Evolutionary conservation across 306 rosid genomes (phyloP).

Genomic region (Corylus heterophylla): DNA sequence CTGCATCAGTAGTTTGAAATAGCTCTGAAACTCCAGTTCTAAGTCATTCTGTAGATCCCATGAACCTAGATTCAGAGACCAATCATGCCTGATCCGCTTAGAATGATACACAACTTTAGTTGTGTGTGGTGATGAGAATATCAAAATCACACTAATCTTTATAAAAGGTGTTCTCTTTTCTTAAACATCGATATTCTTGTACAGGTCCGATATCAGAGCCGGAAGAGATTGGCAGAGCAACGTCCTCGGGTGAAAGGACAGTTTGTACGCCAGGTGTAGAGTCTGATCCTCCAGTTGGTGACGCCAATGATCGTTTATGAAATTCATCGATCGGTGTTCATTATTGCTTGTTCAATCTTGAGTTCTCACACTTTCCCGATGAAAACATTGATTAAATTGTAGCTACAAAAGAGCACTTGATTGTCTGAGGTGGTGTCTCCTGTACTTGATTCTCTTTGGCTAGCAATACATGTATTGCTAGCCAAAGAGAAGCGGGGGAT

Average conservation of each 20-base stretch:
- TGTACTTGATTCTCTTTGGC: not conserved
- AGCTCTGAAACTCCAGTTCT: constrained; percentile 6
- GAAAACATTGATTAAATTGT: constrained; percentile 11
- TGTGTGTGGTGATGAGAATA: not conserved
- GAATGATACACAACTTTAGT: not conserved
- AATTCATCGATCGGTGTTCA: constrained; percentile 14
- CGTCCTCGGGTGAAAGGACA: constrained; percentile 74
- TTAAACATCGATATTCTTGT: constrained; percentile 9
- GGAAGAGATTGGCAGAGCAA: constrained; percentile 69
- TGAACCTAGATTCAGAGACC: not conserved
- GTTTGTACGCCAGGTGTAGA: constrained; percentile 53
- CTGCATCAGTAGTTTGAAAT: not conserved
- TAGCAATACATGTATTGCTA: constrained; percentile 23
- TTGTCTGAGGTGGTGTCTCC: constrained; percentile 28
- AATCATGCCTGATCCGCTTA: constrained; percentile 7
- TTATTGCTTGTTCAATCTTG: constrained; percentile 8
- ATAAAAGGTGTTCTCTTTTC: not conserved
- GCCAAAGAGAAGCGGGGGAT: constrained; percentile 14
- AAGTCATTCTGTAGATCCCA: not conserved
- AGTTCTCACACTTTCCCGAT: constrained; percentile 8
- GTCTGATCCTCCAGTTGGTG: constrained; percentile 27
- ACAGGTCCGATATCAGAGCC: constrained; percentile 67
- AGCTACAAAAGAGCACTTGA: constrained; percentile 12
- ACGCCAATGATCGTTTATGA: constrained; percentile 40
- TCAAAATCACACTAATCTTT: not conserved